These are phyloP conservation scores for Hypoxylon rubiginosum DNA, from an alignment of 2,329 filamentous ascomycete species.

Conservation along the genomic window DNA sequence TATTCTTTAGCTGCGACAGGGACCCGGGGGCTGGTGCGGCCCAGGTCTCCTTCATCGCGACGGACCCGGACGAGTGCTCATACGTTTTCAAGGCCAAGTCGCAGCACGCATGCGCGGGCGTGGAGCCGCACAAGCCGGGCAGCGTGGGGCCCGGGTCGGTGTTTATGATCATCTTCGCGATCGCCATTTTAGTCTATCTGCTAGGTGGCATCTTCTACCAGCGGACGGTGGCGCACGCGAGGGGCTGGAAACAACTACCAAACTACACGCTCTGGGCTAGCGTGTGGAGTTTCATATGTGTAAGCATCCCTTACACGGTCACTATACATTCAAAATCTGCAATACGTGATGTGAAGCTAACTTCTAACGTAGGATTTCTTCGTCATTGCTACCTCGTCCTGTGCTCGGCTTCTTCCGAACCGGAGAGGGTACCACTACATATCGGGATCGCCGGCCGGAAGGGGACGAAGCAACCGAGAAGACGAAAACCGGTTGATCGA, in stretches of 20 bases:
- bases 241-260: conserved; percentile 94
- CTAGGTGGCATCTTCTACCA: conserved; percentile 96
- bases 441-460: conserved; percentile 65
- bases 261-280: conserved; percentile 95
- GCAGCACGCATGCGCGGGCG: conserved; percentile 79
- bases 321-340: conserved; percentile 38
- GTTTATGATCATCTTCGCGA: conserved; percentile 86
- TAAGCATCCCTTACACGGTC: conserved; percentile 63
- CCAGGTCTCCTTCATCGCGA: conserved; percentile 84
- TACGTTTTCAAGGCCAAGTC: conserved; percentile 97
- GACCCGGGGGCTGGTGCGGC: conserved; percentile 79
- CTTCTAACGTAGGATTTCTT: conserved; percentile 68
- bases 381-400: conserved; percentile 77
- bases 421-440: conserved; percentile 77
- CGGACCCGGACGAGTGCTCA: conserved; percentile 87
- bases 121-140: conserved; percentile 79
- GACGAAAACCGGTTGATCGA: conserved; percentile 96
- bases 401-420: conserved; percentile 73
- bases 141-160: conserved; percentile 79
- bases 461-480: conserved; percentile 67
- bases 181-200: conserved; percentile 87
- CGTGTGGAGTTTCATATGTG: conserved; percentile 85
- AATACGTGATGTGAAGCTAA: conserved; percentile 27
- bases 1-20: conserved; percentile 93
- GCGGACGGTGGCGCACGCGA: conserved; percentile 90